Evolutionary conservation across 176 grass and related monocot species (phyloP).

Genomic region (bread wheat (Triticum aestivum)): IWGSC_CS_RefSeq_v2.1 NC_057813.1:674222153-674222652

Average conservation of each 20-base stretch:
- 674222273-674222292: slow-evolving; percentile 69
- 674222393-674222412: slow-evolving; percentile 90
- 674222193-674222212: slow-evolving; percentile 88
- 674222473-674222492: slow-evolving; percentile 61
- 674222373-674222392: slow-evolving; percentile 79
- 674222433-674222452: slow-evolving; percentile 79
- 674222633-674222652: too few species aligned
- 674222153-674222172: slow-evolving; percentile 53
- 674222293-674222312: slow-evolving; percentile 79
- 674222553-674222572: not conserved
- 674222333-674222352: slow-evolving; percentile 73
- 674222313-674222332: slow-evolving; percentile 71
- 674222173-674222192: slow-evolving; percentile 49
- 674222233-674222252: slow-evolving; percentile 69
- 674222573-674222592: too few species aligned
- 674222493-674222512: slow-evolving; percentile 80
- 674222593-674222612: too few species aligned
- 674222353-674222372: slow-evolving; percentile 94
- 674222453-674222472: slow-evolving; percentile 85
- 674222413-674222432: slow-evolving; percentile 76
- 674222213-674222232: slow-evolving; percentile 77
- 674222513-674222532: too few species aligned
- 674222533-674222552: too few species aligned
- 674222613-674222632: too few species aligned
- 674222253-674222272: slow-evolving; percentile 77